These are phyloP conservation scores for Telopea speciosissima DNA, from an alignment of 177 flowering plant genomes.

Conservation along the genomic window DNA sequence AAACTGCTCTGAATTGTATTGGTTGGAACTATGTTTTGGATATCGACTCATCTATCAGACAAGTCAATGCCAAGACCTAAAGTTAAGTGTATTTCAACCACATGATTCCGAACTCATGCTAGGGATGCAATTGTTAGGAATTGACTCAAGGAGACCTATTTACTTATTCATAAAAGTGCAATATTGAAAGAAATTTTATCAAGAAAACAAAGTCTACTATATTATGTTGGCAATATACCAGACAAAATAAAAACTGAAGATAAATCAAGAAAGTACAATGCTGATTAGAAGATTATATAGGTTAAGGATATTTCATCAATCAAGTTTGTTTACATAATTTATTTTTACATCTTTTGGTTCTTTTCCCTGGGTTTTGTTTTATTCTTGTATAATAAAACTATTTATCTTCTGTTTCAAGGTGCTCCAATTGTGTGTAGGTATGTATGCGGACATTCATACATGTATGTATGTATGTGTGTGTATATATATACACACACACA, in stretches of 20 bases:
- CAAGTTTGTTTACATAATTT: neutral
- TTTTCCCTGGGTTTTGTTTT: neutral
- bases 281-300: neutral
- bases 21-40: neutral
- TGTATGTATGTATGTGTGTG: too few species aligned
- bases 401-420: too few species aligned
- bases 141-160: neutral
- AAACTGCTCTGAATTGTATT: neutral
- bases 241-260: neutral
- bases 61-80: neutral
- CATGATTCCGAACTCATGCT: neutral
- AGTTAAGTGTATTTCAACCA: too few species aligned
- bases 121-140: neutral
- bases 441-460: too few species aligned
- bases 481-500: too few species aligned
- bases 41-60: neutral
- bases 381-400: too few species aligned
- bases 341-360: neutral
- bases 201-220: too few species aligned
- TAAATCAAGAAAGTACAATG: neutral
- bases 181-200: too few species aligned
- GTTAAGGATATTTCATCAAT: neutral
- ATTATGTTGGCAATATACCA: too few species aligned
- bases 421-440: too few species aligned
- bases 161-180: neutral